Conservation (phyloP, 371 early-diverging fungal species). For the Mortierella sp. region DNA sequence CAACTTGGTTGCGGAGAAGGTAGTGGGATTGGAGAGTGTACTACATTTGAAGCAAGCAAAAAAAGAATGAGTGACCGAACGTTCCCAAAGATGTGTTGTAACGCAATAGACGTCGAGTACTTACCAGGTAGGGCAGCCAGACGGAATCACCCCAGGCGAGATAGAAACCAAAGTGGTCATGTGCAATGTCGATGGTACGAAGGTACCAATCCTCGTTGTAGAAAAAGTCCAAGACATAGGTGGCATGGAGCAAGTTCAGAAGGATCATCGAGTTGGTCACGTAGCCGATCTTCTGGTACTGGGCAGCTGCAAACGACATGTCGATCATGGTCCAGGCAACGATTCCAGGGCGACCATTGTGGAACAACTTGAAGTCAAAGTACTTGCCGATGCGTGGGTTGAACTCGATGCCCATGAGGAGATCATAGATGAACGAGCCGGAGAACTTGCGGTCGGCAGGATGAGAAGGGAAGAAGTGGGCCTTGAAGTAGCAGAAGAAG, state of each 20-base stretch:
- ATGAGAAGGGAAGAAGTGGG: conserved; percentile 79
- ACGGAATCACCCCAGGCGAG: conserved; percentile 87
- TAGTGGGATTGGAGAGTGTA: conserved; percentile 87
- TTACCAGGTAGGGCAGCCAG: conserved; percentile 79
- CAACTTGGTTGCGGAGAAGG: conserved; percentile 75
- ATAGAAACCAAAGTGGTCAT: conserved; percentile 85
- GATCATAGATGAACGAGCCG: conserved; percentile 68
- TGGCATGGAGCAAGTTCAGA: conserved; percentile 74
- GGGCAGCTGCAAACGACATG: conserved; percentile 74
- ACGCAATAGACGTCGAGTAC: not conserved
- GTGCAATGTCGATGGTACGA: conserved; percentile 78
- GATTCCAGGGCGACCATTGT: conserved; percentile 86
- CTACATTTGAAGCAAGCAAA: conserved; percentile 21
- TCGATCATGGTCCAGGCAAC: conserved; percentile 86
- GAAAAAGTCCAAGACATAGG: conserved; percentile 85
- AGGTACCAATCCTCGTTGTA: conserved; percentile 88
- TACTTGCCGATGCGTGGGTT: conserved; percentile 79
- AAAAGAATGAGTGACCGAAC: not conserved
- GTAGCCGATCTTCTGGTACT: conserved; percentile 74
- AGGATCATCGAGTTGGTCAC: conserved; percentile 84
- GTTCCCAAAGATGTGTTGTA: not conserved
- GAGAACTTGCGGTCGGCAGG: conserved; percentile 86
- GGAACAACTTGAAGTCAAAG: conserved; percentile 86
- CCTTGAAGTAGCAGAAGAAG: conserved; percentile 77
- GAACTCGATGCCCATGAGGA: conserved; percentile 84